Conservation (phyloP, 805 yeast genomes). For the Torulaspora microellipsoides region DNA sequence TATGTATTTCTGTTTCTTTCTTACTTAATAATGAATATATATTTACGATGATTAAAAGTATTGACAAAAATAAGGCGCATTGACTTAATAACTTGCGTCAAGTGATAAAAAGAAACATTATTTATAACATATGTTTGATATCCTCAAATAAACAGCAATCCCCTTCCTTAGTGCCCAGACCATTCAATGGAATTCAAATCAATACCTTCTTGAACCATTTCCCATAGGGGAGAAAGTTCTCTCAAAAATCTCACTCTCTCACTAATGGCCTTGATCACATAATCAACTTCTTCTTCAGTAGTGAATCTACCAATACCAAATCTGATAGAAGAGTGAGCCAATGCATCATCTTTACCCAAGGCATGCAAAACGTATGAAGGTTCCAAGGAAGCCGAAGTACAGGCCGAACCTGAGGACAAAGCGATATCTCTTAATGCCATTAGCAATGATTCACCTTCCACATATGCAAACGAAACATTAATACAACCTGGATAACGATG, state of each 20-base stretch:
- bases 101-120: too few species aligned
- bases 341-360: constrained; percentile 94
- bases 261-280: constrained; percentile 80
- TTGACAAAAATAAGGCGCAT: too few species aligned
- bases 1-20: too few species aligned
- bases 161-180: constrained; percentile 81
- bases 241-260: constrained; percentile 89
- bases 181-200: constrained; percentile 91
- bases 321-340: constrained; percentile 97
- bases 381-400: constrained; percentile 97
- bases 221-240: constrained; percentile 95
- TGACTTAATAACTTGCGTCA: too few species aligned
- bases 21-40: constrained; percentile 4
- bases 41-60: constrained; percentile 2
- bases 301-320: constrained; percentile 97
- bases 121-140: too few species aligned
- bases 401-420: constrained; percentile 92
- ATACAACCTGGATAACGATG: constrained; percentile 90
- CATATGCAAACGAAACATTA: constrained; percentile 92
- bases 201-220: constrained; percentile 98
- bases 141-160: too few species aligned
- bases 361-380: constrained; percentile 97
- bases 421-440: constrained; percentile 99
- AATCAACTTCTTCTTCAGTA: constrained; percentile 92
- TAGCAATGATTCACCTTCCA: constrained; percentile 94